Evolutionary conservation across 1,139 yeast genomes (phyloP), one percentile per base, ranked within the genome.

Genomic region (Pichia sp.): DNA sequence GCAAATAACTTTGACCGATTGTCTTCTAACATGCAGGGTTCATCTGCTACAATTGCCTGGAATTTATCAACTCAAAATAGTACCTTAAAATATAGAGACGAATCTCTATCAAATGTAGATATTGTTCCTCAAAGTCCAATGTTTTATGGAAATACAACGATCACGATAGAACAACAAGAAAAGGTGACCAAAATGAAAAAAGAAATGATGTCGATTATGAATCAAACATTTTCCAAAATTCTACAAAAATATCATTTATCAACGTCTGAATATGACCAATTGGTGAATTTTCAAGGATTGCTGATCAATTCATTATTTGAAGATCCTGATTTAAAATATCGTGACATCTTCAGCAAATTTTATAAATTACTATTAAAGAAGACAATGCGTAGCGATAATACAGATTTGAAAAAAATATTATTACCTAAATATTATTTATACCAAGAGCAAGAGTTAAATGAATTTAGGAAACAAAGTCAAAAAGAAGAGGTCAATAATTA

Each of bases 221-320:
- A 63, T 40, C 65, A 59, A 41, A 56, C 65, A 3, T 62, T 63
- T 47, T 56, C 55, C 43, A 60, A 60, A 35, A 53, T 61, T 6
- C 52, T 64, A 4, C 53, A 60, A 10, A 58, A 54, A 31, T 55
- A 57, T 43, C 57, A 51, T 36, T 46, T 63, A 16, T 51, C 62
- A 8, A 62, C 65, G 1, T 55, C 58, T 6, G 65, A 63, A 40
- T 62, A 62, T 40, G 66, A 62, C 37, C 51, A 47, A 27, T 40
- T 63, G 28, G 66, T 58, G 2, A 53, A 56, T 12, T 62, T 59
- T 45, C 62, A 63, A 47, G 52, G 59, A 3, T 42, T 44, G 1
- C 40, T 63, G 30, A 51, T 62, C 46, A 49, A 56, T 20, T 58
- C 61, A 3, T 40, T 59, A 4, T 50, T 56, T 8, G 16, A 50